Percentiles rank a stretch among this genome's conserved stretches.
These are phyloP conservation scores for Pyrus pyrifolia DNA, from an alignment of 306 rosid species.

Conservation along the genomic window DNA sequence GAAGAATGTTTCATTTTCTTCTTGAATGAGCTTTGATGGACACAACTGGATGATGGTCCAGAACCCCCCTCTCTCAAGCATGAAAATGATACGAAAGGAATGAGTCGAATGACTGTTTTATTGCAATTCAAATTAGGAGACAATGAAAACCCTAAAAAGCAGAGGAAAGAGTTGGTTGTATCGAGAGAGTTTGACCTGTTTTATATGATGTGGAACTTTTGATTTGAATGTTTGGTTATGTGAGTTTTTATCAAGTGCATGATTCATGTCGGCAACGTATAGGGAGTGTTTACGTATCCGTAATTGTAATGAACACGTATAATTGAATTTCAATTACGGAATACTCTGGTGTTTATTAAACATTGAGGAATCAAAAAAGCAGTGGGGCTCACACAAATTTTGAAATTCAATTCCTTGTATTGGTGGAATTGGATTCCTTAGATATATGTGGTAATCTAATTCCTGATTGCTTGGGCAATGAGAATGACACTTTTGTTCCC, in stretches of 20 bases:
- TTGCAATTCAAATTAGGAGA: background rate
- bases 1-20: conserved; percentile 72
- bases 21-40: conserved; percentile 53
- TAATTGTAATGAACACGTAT: too few species aligned
- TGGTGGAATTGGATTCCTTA: too few species aligned
- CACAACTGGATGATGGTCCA: conserved; percentile 69
- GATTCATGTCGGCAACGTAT: background rate
- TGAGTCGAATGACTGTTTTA: conserved; percentile 29
- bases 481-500: too few species aligned
- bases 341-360: too few species aligned
- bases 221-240: background rate
- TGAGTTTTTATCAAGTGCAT: background rate
- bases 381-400: too few species aligned
- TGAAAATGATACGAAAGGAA: conserved; percentile 42
- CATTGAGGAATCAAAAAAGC: too few species aligned
- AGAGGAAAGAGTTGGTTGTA: background rate
- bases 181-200: background rate
- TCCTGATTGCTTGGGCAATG: too few species aligned
- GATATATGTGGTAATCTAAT: too few species aligned
- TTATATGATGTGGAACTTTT: background rate
- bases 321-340: too few species aligned
- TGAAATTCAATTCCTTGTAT: too few species aligned
- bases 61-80: conserved; percentile 11
- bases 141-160: background rate
- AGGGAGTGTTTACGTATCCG: too few species aligned